Evolutionary conservation across 805 yeast species (phyloP).

Genomic region (Kodamaea lidongshanica): DNA sequence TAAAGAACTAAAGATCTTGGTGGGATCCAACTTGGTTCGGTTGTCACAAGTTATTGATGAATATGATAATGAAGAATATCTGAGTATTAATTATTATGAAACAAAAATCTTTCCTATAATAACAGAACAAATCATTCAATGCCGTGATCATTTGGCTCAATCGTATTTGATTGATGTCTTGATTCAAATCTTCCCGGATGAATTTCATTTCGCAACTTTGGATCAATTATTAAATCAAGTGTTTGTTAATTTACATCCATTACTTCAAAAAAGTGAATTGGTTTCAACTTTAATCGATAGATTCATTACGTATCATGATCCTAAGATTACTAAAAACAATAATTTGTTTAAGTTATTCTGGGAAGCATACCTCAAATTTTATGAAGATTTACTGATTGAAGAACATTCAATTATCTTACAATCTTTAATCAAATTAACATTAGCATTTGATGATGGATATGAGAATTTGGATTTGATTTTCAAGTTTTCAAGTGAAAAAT

Average conservation of each 20-base stretch:
- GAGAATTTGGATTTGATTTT: constrained; percentile 58
- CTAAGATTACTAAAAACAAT: constrained; percentile 3
- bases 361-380: constrained; percentile 53
- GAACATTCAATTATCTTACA: constrained; percentile 62
- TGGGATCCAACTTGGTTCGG: constrained; percentile 88
- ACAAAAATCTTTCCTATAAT: constrained; percentile 66
- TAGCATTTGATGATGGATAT: constrained; percentile 56
- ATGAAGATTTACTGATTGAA: constrained; percentile 54
- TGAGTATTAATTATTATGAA: constrained; percentile 24
- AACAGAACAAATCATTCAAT: constrained; percentile 86
- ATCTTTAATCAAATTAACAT: constrained; percentile 57
- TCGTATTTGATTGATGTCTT: constrained; percentile 86
- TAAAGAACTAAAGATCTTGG: constrained; percentile 81
- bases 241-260: constrained; percentile 60
- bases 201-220: constrained; percentile 74
- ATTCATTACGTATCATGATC: constrained; percentile 44
- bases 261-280: constrained; percentile 60
- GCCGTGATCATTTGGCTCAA: constrained; percentile 88
- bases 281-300: constrained; percentile 69
- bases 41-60: constrained; percentile 79
- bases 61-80: constrained; percentile 36
- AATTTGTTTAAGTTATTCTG: constrained; percentile 58
- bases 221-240: constrained; percentile 56
- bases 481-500: constrained; percentile 45
- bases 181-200: constrained; percentile 92